Percentiles rank a stretch among this genome's conserved stretches.
phyloP scores from a whole-genome alignment of 2,329 filamentous ascomycete species.

The Colletotrichum agaves region DNA sequence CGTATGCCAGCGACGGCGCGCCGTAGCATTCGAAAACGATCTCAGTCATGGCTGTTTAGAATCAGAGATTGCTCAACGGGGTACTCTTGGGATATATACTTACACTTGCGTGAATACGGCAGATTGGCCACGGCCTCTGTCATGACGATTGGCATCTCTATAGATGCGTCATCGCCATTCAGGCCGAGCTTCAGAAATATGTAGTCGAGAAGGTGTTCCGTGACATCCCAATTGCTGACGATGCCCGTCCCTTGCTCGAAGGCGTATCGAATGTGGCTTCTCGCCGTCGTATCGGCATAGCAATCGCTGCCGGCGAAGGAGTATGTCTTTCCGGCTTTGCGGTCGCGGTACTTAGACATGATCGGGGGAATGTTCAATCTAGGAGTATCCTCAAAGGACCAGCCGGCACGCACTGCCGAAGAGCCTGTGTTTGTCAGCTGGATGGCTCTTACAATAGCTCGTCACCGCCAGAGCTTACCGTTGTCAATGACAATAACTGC shows the following conservation, averaged over 20 bases:
- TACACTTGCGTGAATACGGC: conserved; percentile 88
- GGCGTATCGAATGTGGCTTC: conserved; percentile 88
- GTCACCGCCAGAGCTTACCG: conserved; percentile 67
- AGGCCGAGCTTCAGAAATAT: conserved; percentile 93
- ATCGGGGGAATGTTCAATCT: conserved; percentile 85
- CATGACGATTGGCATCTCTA: conserved; percentile 92
- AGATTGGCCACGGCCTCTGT: conserved; percentile 95
- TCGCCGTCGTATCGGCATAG: conserved; percentile 92
- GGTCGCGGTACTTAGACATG: conserved; percentile 94
- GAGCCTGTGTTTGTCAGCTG: conserved; percentile 69
- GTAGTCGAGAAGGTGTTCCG: conserved; percentile 95
- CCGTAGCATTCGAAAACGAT: conserved; percentile 97
- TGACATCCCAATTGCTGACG: conserved; percentile 96
- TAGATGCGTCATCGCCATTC: conserved; percentile 76
- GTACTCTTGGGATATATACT: background rate
- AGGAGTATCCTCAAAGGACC: conserved; percentile 91
- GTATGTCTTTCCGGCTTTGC: conserved; percentile 91
- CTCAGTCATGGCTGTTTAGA: conserved; percentile 85
- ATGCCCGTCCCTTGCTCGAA: conserved; percentile 93
- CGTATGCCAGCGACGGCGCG: conserved; percentile 89
- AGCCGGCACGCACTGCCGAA: conserved; percentile 88
- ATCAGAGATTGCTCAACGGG: conserved; percentile 42
- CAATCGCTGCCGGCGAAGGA: conserved; percentile 93
- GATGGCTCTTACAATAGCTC: conserved; percentile 12
- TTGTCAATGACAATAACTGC: conserved; percentile 97